Base-by-base conservation (phyloP, 495 filamentous ascomycete genomes). In the Oleoguttula mirabilis region DNA sequence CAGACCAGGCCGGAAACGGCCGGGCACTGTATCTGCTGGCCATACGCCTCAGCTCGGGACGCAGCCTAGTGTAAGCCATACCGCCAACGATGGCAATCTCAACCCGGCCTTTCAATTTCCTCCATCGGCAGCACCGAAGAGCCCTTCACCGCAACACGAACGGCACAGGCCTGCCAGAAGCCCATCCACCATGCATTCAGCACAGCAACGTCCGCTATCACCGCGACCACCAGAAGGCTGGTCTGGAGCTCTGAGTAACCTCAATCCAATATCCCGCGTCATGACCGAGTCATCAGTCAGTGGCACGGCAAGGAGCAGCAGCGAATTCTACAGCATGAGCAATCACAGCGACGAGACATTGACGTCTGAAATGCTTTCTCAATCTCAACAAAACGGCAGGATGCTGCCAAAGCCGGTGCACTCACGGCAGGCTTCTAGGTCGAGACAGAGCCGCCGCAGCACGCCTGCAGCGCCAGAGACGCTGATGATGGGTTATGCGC, bases 401-500 rank as follows among this genome's bases (percentile, higher is more conserved):
- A 56, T 65, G 28, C 62, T 60, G 43, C 50, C 61, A 8, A 65
- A 70, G 50, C 49, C 72, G 25, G 56, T 70, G 8, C 81, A 85
- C 59, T 60, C 57, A 21, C 74, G 82, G 31, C 71, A 77, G 49
- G n/a, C 41, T 1, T 41, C 48, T 6, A 21, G 25, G 12, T 39
- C 41, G 19, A 30, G 39, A 15, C 35, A 39, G 27, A 21, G n/a
- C n/a, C 24, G n/a, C n/a, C 19, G 45, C 14, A 16, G 30, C 11
- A 7, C n/a, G 12, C 28, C 39, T 2, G 43, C 45, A 2, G 27
- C 20, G 47, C 77, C 73, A 34, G 86, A 96, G 62, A 75, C 80
- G 12, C 62, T 98, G 39, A 88, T 98, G 77, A 96, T 98, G 90
- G 90, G 88, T 8, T 98, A 93, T 64, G 92, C 81, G 4, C 88